Percentiles rank a stretch among this genome's conserved stretches.
Conservation (phyloP, 2,329 filamentous ascomycete species). For the Fusarium floridanum region DNA sequence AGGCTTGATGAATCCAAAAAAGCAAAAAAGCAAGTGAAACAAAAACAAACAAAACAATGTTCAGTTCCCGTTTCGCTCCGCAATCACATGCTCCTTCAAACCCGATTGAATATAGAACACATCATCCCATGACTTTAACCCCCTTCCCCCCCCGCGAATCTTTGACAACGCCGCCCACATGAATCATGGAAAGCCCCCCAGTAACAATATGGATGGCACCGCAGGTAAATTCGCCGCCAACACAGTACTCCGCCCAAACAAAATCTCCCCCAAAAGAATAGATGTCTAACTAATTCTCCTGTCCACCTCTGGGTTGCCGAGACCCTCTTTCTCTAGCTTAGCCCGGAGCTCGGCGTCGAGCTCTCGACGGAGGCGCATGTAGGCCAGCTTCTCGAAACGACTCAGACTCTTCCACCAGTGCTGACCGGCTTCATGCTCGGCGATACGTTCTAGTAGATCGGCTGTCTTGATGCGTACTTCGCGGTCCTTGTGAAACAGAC, state of each 20-base stretch:
- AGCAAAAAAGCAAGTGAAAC: slow-evolving; percentile 34
- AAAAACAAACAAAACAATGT: slow-evolving; percentile 13
- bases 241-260: slow-evolving; percentile 26
- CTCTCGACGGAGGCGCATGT: slow-evolving; percentile 80
- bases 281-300: slow-evolving; percentile 62
- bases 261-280: slow-evolving; percentile 13
- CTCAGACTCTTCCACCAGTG: slow-evolving; percentile 93
- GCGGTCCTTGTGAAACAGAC: slow-evolving; percentile 88
- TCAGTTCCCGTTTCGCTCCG: slow-evolving; percentile 26
- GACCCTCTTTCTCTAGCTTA: slow-evolving; percentile 60
- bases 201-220: slow-evolving; percentile 27
- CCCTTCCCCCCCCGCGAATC: slow-evolving; percentile 27
- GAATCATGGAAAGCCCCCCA: slow-evolving; percentile 35
- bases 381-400: slow-evolving; percentile 89
- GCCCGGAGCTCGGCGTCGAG: slow-evolving; percentile 64
- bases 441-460: slow-evolving; percentile 84
- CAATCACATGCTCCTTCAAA: slow-evolving; percentile 19
- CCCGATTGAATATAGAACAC: slow-evolving; percentile 1
- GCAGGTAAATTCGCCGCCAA: slow-evolving; percentile 32
- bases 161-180: slow-evolving; percentile 44
- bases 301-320: slow-evolving; percentile 55
- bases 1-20: slow-evolving; percentile 25
- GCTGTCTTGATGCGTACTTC: slow-evolving; percentile 84
- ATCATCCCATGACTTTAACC: slow-evolving; percentile 9
- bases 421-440: slow-evolving; percentile 88